Evolutionary conservation across 108 stramenopile genomes (phyloP).

Genomic region (Pseudonitzschia multistriata): DNA sequence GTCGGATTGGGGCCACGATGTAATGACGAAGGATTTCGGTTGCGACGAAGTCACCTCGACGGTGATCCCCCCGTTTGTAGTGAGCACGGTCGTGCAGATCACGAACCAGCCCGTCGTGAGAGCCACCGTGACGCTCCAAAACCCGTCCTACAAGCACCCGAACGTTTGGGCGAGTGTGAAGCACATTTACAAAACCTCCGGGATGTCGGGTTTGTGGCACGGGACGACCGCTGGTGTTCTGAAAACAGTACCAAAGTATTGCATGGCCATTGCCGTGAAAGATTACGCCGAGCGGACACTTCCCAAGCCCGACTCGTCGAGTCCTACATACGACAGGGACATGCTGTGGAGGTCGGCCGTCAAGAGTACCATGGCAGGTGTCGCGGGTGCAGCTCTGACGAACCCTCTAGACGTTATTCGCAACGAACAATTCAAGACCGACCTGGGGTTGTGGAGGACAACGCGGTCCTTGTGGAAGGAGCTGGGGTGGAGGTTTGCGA

Average conservation of each 20-base stretch:
- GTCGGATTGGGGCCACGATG: conserved; percentile 80
- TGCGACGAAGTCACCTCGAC: conserved; percentile 44
- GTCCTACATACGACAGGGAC: conserved; percentile 55
- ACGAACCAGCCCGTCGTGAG: conserved; percentile 95
- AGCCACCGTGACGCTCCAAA: conserved; percentile 89
- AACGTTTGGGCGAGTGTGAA: conserved; percentile 70
- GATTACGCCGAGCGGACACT: conserved; percentile 61
- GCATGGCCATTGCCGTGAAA: conserved; percentile 91
- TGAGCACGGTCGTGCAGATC: conserved; percentile 83
- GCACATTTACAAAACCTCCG: conserved; percentile 72
- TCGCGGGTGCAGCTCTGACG: conserved; percentile 92
- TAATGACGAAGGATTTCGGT: conserved; percentile 29
- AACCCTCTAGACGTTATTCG: conserved; percentile 97
- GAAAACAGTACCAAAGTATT: conserved; percentile 96
- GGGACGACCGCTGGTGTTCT: conserved; percentile 91
- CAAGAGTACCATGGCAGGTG: conserved; percentile 86
- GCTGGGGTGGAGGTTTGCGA: conserved; percentile 56
- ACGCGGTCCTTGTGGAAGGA: conserved; percentile 48
- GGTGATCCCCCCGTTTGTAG: conserved; percentile 81
- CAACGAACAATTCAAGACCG: conserved; percentile 97
- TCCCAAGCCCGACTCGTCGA: conserved; percentile 49
- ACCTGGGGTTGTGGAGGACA: conserved; percentile 58
- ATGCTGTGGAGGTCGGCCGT: conserved; percentile 72
- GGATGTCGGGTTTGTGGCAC: conserved; percentile 77
- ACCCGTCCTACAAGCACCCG: conserved; percentile 65